phyloP scores from a whole-genome alignment of 352 stramenopile species.

The Stephanocyclus meneghinianus region DNA sequence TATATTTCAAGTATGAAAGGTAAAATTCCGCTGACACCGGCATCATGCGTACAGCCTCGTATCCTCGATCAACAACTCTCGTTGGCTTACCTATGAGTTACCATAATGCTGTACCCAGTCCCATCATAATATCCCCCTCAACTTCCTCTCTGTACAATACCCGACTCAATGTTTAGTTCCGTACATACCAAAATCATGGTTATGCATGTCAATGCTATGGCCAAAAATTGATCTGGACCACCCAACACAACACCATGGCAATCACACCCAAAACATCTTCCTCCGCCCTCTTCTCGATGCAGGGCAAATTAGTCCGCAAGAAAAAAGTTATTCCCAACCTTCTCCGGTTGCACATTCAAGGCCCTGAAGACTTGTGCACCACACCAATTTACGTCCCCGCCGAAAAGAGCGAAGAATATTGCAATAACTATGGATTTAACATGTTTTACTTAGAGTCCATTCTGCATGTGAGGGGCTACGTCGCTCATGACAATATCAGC shows the following conservation, averaged over 20 bases:
- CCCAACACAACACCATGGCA: neutral
- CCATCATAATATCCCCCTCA: too few relatives aligned
- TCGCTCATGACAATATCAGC: neutral
- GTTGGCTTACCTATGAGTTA: too few relatives aligned
- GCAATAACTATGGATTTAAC: constrained; percentile 8
- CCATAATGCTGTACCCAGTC: too few relatives aligned
- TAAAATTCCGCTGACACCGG: too few relatives aligned
- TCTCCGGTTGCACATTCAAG: constrained; percentile 19
- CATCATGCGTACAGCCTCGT: too few relatives aligned
- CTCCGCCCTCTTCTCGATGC: constrained; percentile 7
- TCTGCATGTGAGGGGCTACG: constrained; percentile 11
- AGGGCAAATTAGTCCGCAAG: constrained; percentile 26
- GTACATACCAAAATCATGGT: neutral
- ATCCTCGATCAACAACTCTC: too few relatives aligned
- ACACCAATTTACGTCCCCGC: constrained; percentile 16
- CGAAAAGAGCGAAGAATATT: neutral
- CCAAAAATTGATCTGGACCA: neutral
- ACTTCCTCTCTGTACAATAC: too few relatives aligned
- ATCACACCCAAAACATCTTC: constrained; percentile 1
- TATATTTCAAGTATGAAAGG: too few relatives aligned
- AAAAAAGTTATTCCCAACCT: constrained; percentile 29
- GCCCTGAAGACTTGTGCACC: neutral
- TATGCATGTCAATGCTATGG: neutral
- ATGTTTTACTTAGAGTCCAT: constrained; percentile 30
- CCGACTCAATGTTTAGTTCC: too few relatives aligned